A percentile compares a stretch with the other conserved stretches of the same genome.
Conservation (phyloP, 1,284 basidiomycete genomes). For the Entoloma clypeatum region DNA sequence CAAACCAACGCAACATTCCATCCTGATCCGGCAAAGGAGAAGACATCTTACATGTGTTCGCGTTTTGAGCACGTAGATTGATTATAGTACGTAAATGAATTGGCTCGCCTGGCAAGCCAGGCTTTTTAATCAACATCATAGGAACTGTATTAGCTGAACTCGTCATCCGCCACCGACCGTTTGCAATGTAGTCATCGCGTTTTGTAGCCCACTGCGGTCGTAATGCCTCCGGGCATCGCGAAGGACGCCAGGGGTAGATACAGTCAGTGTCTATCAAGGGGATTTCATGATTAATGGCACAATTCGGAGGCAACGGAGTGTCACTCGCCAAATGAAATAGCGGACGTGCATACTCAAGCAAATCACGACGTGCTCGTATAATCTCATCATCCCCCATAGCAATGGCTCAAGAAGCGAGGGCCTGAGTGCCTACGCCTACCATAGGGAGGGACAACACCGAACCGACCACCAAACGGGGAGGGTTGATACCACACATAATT, state of each 20-base stretch:
- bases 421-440: conserved; percentile 17
- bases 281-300: conserved; percentile 32
- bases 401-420: conserved; percentile 18
- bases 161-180: conserved; percentile 26
- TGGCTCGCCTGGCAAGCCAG: conserved; percentile 10
- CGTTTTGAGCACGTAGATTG: conserved; percentile 23
- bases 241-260: conserved; percentile 26
- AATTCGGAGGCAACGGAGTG: conserved; percentile 27
- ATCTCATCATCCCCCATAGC: conserved; percentile 17
- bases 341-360: conserved; percentile 21
- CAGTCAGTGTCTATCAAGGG: conserved; percentile 28
- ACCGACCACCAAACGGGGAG: conserved; percentile 20
- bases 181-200: conserved; percentile 21
- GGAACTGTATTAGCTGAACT: conserved; percentile 28
- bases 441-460: conserved; percentile 18
- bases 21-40: conserved; percentile 25
- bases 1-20: conserved; percentile 17
- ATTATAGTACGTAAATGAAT: conserved; percentile 8
- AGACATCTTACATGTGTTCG: conserved; percentile 17
- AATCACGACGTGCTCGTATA: conserved; percentile 14
- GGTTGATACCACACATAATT: conserved; percentile 20
- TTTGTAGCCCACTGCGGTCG: conserved; percentile 25
- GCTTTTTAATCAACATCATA: conserved; percentile 25
- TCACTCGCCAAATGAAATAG: conserved; percentile 23
- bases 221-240: conserved; percentile 27